Base-by-base conservation (phyloP, 2,329 filamentous ascomycete genomes). In the Xylariaceae sp. region DNA sequence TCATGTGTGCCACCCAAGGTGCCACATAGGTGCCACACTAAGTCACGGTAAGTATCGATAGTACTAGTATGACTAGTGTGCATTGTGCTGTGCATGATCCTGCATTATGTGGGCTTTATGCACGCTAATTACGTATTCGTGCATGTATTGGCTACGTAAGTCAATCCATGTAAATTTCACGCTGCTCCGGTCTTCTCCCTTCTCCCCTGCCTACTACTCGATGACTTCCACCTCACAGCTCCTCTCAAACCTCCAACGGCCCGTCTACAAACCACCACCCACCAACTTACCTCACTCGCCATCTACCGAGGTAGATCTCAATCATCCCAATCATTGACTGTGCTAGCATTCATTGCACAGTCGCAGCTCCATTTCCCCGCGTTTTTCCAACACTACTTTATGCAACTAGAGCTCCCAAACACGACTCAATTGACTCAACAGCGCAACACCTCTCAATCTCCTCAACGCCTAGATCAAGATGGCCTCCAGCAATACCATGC, bases 391-490 rank as follows among this genome's bases (percentile, higher is more conserved):
- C 69, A 68, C 69, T 76, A 71, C 81, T 85, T 79, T 83, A 86
- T 86, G 83, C 83, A 84, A 76, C 76, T 74, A 79, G 79, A 78
- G 76, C 74, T 74, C 65, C 68, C 65, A 61, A 72, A 71, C 58
- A 64, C 70, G 62, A 61, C 60, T 55, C 57, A 59, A 46, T 55
- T 63, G 50, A 55, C 56, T 59, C 65, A 64, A 55, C 53, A 49
- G 16, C 60, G 50, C 62, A 71, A 62, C 69, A 67, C 64, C 62
- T 59, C 71, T 57, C 61, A 67, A 53, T 62, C 65, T 54, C 54
- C 69, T 37, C 57, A 68, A 46, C 51, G 60, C 61, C 55, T 70
- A 61, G 69, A 72, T 70, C 80, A 85, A 77, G 69, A 85, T 86
- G 83, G 83, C 80, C 72, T 72, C 80, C 72, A 74, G 61, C 71